A percentile compares a stretch with the other conserved stretches of the same genome.
These are phyloP conservation scores for Cytospora schulzeri DNA, from an alignment of 2,329 filamentous ascomycete genomes.

Conservation along the genomic window DNA sequence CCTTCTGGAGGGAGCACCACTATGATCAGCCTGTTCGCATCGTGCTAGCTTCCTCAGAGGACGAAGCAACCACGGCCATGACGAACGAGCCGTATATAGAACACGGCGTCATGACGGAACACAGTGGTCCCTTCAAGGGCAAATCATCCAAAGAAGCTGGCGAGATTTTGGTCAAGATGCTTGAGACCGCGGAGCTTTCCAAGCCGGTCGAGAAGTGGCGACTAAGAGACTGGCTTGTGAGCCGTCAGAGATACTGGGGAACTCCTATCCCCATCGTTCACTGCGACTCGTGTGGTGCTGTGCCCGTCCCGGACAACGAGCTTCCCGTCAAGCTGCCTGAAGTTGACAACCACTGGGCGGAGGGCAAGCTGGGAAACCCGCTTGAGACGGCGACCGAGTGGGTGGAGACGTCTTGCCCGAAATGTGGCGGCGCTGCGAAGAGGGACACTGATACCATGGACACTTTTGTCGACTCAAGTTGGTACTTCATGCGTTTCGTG, in stretches of 20 bases:
- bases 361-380: slow-evolving; percentile 74
- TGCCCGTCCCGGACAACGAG: slow-evolving; percentile 75
- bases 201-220: slow-evolving; percentile 73
- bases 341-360: slow-evolving; percentile 68
- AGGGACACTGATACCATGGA: slow-evolving; percentile 95
- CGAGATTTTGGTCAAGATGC: slow-evolving; percentile 59
- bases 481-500: slow-evolving; percentile 84
- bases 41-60: slow-evolving; percentile 59
- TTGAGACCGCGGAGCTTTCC: slow-evolving; percentile 60
- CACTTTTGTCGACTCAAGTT: slow-evolving; percentile 92
- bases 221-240: slow-evolving; percentile 86
- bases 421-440: slow-evolving; percentile 69
- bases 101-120: slow-evolving; percentile 67
- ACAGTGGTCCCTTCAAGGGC: slow-evolving; percentile 66
- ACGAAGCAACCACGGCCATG: slow-evolving; percentile 48
- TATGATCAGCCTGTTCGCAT: slow-evolving; percentile 60
- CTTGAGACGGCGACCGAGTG: slow-evolving; percentile 72
- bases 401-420: slow-evolving; percentile 75
- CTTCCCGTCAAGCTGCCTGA: slow-evolving; percentile 76
- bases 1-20: slow-evolving; percentile 77
- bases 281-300: slow-evolving; percentile 73
- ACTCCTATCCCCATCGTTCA: slow-evolving; percentile 88
- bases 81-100: slow-evolving; percentile 60
- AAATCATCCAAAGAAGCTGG: slow-evolving; percentile 65
- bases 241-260: slow-evolving; percentile 91